Base-by-base conservation (phyloP, 805 yeast species). In the Scheffersomyces coipomensis region DNA sequence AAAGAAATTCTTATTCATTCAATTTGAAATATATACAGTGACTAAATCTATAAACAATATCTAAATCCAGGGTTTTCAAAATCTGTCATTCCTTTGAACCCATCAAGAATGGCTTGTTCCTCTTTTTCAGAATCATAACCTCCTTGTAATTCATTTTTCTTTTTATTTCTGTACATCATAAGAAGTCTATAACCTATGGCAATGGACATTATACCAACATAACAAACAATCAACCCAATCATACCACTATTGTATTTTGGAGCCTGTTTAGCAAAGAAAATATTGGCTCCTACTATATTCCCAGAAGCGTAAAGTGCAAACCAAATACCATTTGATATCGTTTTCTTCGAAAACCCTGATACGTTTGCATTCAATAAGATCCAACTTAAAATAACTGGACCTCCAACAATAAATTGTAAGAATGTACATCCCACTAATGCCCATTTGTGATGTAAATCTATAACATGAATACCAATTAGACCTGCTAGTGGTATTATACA, bases 391-490 rank as follows among this genome's bases (percentile, higher is more conserved):
- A 58, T 56, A 13, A 56, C 55, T n/a, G 61, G 64, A 2, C 55
- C 61, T 3, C 66, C 64, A 33, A 60, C 46, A 19, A 60, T 51
- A 39, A 45, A 58, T 34, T 57, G 64, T 10, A 60, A 44, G 56
- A 60, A 60, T 11, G 63, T 55, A 39, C 62, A 57, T 5, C 59
- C 62, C 3, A 60, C 60, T 29, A 58, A 42, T 11, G 58, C 46
- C 62, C 62, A 56, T 35, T 40, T 51, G 22, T 56, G 41, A 6
- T 42, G 40, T 22, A 44, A 38, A 11, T 45, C 29, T 26, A 51
- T 53, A 13, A 46, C 24, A 35, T 52, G 51, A 25, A 57, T 50
- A 2, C 60, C 60, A 33, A 58, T 52, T 19, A 56, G 44, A 4
- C 64, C 64, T 17, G 52, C 59, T 18, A 56, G 37, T 4, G 56